These are phyloP conservation scores for Sporothrix curviconia DNA, from an alignment of 2,329 filamentous ascomycete species.

Conservation along the genomic window DNA sequence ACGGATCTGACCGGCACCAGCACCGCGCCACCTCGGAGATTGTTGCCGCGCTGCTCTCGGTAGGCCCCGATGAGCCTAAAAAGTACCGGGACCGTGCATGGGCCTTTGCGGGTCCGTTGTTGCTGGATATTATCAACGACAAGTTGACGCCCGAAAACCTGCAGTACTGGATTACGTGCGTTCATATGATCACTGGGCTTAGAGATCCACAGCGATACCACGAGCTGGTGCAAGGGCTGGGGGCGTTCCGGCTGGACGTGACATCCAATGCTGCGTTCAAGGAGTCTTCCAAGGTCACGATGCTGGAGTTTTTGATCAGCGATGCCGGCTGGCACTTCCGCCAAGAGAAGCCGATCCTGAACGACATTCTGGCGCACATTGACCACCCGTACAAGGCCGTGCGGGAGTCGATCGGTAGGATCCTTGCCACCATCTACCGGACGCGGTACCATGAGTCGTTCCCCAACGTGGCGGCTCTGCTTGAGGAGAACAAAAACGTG, in stretches of 20 bases:
- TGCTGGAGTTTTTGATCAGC: slow-evolving; percentile 80
- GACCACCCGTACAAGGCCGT: slow-evolving; percentile 98
- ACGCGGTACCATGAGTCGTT: slow-evolving; percentile 94
- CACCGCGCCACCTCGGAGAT: slow-evolving; percentile 95
- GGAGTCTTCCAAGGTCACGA: slow-evolving; percentile 90
- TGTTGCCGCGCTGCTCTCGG: slow-evolving; percentile 73
- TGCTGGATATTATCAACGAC: slow-evolving; percentile 81
- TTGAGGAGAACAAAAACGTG: slow-evolving; percentile 69
- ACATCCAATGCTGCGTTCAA: slow-evolving; percentile 96
- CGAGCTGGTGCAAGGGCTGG: slow-evolving; percentile 77
- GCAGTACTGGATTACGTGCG: slow-evolving; percentile 88
- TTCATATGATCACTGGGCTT: slow-evolving; percentile 80
- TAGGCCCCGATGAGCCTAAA: slow-evolving; percentile 69
- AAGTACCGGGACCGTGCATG: slow-evolving; percentile 72
- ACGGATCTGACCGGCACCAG: slow-evolving; percentile 95
- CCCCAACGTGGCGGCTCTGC: slow-evolving; percentile 65
- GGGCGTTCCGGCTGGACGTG: slow-evolving; percentile 87
- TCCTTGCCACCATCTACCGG: slow-evolving; percentile 80
- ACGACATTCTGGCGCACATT: slow-evolving; percentile 84
- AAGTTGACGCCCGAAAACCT: slow-evolving; percentile 91
- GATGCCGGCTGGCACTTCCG: slow-evolving; percentile 97
- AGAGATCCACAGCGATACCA: slow-evolving; percentile 84
- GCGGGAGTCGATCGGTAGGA: slow-evolving; percentile 86
- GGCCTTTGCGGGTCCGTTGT: slow-evolving; percentile 83
- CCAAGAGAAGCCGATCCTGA: slow-evolving; percentile 75